Evolutionary conservation across 306 rosid species (phyloP).

Genomic region (Carpinus viminea): DNA sequence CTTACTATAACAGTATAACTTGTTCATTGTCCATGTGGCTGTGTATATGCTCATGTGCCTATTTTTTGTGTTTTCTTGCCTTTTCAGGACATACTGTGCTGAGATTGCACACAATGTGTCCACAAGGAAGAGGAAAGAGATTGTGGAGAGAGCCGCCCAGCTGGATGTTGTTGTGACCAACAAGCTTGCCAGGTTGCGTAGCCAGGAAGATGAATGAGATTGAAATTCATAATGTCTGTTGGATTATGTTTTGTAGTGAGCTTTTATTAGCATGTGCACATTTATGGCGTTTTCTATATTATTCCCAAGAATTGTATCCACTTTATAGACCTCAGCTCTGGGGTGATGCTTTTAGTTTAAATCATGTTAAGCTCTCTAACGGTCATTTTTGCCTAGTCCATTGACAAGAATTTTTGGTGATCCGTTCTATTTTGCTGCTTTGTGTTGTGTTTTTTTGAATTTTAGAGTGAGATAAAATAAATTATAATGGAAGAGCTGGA

Average conservation of each 20-base stretch:
- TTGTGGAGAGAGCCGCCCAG: constrained; percentile 82
- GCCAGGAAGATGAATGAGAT: constrained; percentile 85
- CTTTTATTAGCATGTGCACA: not conserved
- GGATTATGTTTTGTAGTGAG: constrained; percentile 28
- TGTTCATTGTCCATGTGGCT: not conserved
- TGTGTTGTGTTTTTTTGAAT: too few relatives aligned
- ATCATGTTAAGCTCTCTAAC: not conserved
- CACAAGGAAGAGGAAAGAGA: constrained; percentile 76
- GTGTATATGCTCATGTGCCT: not conserved
- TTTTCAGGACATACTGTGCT: constrained; percentile 72
- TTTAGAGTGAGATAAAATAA: too few relatives aligned
- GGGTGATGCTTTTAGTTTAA: not conserved
- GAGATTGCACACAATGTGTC: constrained; percentile 85
- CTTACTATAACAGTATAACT: not conserved
- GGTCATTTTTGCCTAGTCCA: not conserved
- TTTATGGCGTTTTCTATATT: not conserved
- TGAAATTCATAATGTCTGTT: not conserved
- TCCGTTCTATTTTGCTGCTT: too few relatives aligned
- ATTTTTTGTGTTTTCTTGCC: not conserved
- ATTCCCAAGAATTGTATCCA: not conserved
- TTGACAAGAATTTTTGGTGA: too few relatives aligned
- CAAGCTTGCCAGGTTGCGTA: constrained; percentile 81
- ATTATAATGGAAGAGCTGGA: too few relatives aligned
- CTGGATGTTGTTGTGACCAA: constrained; percentile 88
- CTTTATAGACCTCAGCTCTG: not conserved